These are phyloP conservation scores for Apiospora arundinis DNA, from an alignment of 2,329 filamentous ascomycete genomes.

Conservation along the genomic window DNA sequence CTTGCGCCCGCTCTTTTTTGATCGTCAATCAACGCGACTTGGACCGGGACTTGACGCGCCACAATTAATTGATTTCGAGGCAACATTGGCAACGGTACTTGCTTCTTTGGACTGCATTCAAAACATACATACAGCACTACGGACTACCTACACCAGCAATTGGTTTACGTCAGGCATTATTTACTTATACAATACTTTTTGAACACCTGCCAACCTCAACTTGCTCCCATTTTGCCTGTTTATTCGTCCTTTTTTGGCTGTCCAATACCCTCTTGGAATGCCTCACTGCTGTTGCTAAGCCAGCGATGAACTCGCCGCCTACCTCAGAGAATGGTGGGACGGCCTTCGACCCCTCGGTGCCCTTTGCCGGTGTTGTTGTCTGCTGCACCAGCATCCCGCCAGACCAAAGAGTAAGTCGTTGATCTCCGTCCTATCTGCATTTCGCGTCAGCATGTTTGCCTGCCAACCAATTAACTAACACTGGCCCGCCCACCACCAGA, in stretches of 20 bases:
- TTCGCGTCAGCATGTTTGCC: neutral
- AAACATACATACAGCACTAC: neutral
- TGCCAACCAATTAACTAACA: slow-evolving; percentile 1
- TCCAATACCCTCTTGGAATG: slow-evolving; percentile 24
- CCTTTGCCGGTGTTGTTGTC: slow-evolving; percentile 43
- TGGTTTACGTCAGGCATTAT: neutral
- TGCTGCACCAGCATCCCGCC: slow-evolving; percentile 88
- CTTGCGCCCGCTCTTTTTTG: neutral
- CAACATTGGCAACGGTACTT: neutral
- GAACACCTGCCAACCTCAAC: neutral
- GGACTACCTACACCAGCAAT: neutral
- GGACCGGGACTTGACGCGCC: slow-evolving; percentile 6
- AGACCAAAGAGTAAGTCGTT: slow-evolving; percentile 72
- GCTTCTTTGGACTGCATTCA: neutral
- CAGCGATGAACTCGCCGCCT: slow-evolving; percentile 35
- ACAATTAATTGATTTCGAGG: slow-evolving; percentile 16
- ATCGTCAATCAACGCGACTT: slow-evolving; percentile 8
- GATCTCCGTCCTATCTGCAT: neutral
- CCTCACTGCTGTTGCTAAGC: slow-evolving; percentile 23
- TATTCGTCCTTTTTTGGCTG: neutral
- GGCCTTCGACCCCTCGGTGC: slow-evolving; percentile 22
- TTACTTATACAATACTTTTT: neutral
- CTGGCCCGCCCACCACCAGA: slow-evolving; percentile 39
- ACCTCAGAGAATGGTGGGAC: slow-evolving; percentile 29
- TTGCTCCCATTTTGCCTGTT: neutral